These are phyloP conservation scores for Neurospora sp. DNA, from an alignment of 495 filamentous ascomycete genomes.

Conservation along the genomic window DNA sequence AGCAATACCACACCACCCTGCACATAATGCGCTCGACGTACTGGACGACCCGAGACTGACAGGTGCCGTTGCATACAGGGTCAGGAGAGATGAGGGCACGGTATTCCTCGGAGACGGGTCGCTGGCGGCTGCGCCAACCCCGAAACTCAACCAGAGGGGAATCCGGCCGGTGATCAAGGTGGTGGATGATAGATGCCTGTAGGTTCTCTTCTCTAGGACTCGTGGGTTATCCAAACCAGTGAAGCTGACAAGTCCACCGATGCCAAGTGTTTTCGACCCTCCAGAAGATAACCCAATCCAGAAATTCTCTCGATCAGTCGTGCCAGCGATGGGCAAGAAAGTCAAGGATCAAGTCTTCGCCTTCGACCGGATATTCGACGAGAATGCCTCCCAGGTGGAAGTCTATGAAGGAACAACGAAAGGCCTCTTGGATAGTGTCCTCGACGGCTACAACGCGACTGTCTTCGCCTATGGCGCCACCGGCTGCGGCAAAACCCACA, in stretches of 20 bases:
- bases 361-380: conserved; percentile 96
- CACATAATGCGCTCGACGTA: background rate
- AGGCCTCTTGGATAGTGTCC: conserved; percentile 79
- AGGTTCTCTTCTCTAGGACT: conserved; percentile 28
- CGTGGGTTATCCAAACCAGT: background rate
- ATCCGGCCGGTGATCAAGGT: conserved; percentile 90
- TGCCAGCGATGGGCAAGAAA: conserved; percentile 70
- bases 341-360: conserved; percentile 97
- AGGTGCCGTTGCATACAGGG: conserved; percentile 29
- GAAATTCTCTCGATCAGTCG: conserved; percentile 72
- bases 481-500: conserved; percentile 93
- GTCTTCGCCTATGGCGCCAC: conserved; percentile 98
- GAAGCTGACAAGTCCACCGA: conserved; percentile 3
- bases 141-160: conserved; percentile 78
- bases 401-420: conserved; percentile 94
- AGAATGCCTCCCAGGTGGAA: conserved; percentile 84
- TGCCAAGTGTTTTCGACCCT: conserved; percentile 81
- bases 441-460: conserved; percentile 97
- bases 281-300: conserved; percentile 96
- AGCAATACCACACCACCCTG: conserved; percentile 4
- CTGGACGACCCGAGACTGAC: conserved; percentile 8
- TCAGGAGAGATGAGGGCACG: conserved; percentile 74
- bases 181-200: conserved; percentile 93
- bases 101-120: conserved; percentile 94
- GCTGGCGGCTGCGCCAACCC: conserved; percentile 69